Evolutionary conservation across 257 asterid genomes (phyloP), one percentile per base, ranked within the genome.

Genomic region (Solanum pinnatisectum): DNA sequence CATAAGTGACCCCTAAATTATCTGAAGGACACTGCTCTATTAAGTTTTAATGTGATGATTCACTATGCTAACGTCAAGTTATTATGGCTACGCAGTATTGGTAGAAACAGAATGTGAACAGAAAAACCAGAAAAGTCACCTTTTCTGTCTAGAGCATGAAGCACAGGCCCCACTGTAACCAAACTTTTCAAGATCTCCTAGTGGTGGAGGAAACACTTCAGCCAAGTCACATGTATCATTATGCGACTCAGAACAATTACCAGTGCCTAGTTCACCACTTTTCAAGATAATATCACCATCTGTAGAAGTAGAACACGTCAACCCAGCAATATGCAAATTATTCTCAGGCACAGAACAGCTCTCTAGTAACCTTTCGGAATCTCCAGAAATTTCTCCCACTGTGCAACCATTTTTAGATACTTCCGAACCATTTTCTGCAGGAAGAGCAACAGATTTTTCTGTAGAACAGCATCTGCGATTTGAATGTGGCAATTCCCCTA

Each of bases 81-180:
- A 81, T 10, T 49, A 81, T 25, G 37, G 85, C 68, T 46, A 49
- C 0, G 30, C 42, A 49, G 30, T 30, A 30, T 81, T 18, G 20
- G 40, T 83, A 25, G 68, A 46, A 39, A 27, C 68, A 36, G 59
- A 52, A 52, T 73, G 63, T 73, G 36, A 32, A 83, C n/a, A 63
- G 32, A 82, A 14, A 65, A 71, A 67, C 40, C 20, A 32, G 67
- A 76, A 60, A 63, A 68, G 30, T 30, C 90, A 95, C 98, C 98
- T 92, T 94, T 49, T 90, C 77, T 71, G 79, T 91, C 91, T 93
- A n/a, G 91, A 92, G 92, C 99, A 95, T 44, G 86, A 87, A 86
- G 35, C 87, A 90, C 95, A 92, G 84, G 85, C 85, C 85, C 92
- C 93, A 32, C 87, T 73, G 59, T 88, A 88, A 88, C 88, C 77